These are phyloP conservation scores for Amphicarpaea edgeworthii DNA, from an alignment of 306 rosid genomes.

Conservation along the genomic window DNA sequence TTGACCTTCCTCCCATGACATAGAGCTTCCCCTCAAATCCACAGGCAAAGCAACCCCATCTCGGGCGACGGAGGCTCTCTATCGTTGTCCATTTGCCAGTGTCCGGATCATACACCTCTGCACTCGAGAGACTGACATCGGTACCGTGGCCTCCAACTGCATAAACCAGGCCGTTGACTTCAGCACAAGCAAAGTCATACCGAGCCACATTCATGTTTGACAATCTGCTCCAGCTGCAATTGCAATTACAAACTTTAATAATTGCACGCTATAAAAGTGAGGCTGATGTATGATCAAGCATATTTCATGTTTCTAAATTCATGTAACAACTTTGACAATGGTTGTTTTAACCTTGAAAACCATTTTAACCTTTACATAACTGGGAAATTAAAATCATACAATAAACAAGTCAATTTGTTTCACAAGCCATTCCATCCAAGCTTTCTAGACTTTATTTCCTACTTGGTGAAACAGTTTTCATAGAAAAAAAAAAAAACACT, in stretches of 20 bases:
- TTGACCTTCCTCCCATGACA: slow-evolving; percentile 98
- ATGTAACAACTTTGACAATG: background rate
- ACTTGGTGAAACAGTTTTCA: background rate
- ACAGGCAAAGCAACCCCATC: slow-evolving; percentile 95
- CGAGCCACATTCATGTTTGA: slow-evolving; percentile 82
- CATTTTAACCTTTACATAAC: slow-evolving; percentile 2
- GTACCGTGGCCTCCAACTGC: slow-evolving; percentile 90
- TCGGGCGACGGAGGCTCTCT: slow-evolving; percentile 88
- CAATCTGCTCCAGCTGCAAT: slow-evolving; percentile 87
- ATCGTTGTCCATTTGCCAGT: slow-evolving; percentile 73
- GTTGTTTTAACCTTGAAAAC: background rate
- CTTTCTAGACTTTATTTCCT: background rate
- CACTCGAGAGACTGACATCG: slow-evolving; percentile 79
- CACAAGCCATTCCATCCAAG: slow-evolving; percentile 24
- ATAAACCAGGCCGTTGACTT: slow-evolving; percentile 79
- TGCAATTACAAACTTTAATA: slow-evolving; percentile 16
- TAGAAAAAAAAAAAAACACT: background rate
- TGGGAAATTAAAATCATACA: background rate
- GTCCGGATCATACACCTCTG: slow-evolving; percentile 82
- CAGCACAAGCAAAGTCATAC: slow-evolving; percentile 88
- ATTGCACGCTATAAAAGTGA: background rate
- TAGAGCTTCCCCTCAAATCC: slow-evolving; percentile 92
- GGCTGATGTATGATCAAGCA: background rate
- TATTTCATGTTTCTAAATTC: slow-evolving; percentile 4
- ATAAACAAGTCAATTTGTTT: background rate